Conservation (phyloP, 2,329 filamentous ascomycete species). For the Nemania bipapillata region DNA sequence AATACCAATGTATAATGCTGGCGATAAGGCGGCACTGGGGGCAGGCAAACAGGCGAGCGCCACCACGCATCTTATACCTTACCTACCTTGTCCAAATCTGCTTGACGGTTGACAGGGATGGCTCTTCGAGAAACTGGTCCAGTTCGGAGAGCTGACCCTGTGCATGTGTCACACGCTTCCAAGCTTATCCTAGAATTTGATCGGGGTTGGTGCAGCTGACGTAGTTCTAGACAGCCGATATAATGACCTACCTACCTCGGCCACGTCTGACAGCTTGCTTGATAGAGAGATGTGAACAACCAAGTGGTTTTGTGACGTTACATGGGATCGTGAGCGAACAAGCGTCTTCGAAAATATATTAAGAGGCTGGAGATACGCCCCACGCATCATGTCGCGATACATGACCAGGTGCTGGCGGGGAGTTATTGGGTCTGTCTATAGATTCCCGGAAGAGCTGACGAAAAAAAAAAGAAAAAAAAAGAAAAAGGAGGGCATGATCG, state of each 20-base stretch:
- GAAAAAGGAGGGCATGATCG: no score
- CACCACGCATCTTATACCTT: constrained; percentile 18
- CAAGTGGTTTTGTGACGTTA: constrained; percentile 45
- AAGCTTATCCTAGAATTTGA: constrained; percentile 13
- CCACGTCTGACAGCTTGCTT: constrained; percentile 30
- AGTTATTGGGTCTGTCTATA: constrained; percentile 19
- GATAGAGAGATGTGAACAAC: constrained; percentile 11
- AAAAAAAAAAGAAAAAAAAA: no score
- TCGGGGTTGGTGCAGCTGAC: constrained; percentile 47
- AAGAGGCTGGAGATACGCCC: constrained; percentile 7
- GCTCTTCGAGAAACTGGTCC: constrained; percentile 22
- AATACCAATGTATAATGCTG: constrained; percentile 24
- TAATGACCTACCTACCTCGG: constrained; percentile 41
- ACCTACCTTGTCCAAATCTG: constrained; percentile 16
- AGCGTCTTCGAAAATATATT: constrained; percentile 12
- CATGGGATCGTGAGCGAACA: constrained; percentile 38
- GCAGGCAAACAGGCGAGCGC: constrained; percentile 28
- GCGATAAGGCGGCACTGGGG: constrained; percentile 30
- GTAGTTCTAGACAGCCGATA: constrained; percentile 32
- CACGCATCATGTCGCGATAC: constrained; percentile 12
- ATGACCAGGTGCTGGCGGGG: constrained; percentile 13
- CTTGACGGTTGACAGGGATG: constrained; percentile 26
- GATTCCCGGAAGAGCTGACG: constrained; percentile 18
- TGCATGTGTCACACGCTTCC: constrained; percentile 36
- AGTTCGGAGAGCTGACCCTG: constrained; percentile 23